phyloP scores from a whole-genome alignment of 2,329 filamentous ascomycete genomes.

The Aspergillus novoparasiticus region DNA sequence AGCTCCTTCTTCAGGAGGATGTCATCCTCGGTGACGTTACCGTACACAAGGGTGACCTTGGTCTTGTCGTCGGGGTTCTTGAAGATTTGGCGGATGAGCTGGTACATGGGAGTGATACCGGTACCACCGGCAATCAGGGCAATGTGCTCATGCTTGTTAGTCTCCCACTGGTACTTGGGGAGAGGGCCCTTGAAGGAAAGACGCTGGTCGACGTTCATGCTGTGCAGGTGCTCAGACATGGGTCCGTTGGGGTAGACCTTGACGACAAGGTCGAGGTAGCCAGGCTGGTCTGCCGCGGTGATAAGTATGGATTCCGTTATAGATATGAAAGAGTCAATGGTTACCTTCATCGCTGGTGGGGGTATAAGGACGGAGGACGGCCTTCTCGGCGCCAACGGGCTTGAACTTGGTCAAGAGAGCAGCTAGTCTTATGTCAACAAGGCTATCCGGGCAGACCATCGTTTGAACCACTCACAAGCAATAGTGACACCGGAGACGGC shows the following conservation, averaged over 20 bases:
- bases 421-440: conserved; percentile 42
- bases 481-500: conserved; percentile 80
- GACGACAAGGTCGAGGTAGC: conserved; percentile 84
- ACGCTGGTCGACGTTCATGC: conserved; percentile 76
- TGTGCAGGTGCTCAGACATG: conserved; percentile 89
- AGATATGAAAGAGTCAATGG: background rate
- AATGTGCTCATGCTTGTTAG: conserved; percentile 89
- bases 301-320: background rate
- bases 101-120: conserved; percentile 97
- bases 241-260: conserved; percentile 89
- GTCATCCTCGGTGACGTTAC: conserved; percentile 85
- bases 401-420: conserved; percentile 92
- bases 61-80: conserved; percentile 96
- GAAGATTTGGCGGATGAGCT: conserved; percentile 89
- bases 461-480: conserved; percentile 59
- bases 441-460: background rate
- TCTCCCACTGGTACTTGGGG: conserved; percentile 84
- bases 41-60: conserved; percentile 93
- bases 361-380: conserved; percentile 88
- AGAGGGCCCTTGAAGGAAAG: conserved; percentile 95
- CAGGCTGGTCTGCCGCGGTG: conserved; percentile 62
- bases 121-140: conserved; percentile 81
- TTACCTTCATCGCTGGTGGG: conserved; percentile 82
- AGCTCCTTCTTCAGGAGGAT: conserved; percentile 89
- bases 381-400: conserved; percentile 78